Base-by-base conservation (phyloP, 352 stramenopile species). In the Phytophthora vignae region DNA sequence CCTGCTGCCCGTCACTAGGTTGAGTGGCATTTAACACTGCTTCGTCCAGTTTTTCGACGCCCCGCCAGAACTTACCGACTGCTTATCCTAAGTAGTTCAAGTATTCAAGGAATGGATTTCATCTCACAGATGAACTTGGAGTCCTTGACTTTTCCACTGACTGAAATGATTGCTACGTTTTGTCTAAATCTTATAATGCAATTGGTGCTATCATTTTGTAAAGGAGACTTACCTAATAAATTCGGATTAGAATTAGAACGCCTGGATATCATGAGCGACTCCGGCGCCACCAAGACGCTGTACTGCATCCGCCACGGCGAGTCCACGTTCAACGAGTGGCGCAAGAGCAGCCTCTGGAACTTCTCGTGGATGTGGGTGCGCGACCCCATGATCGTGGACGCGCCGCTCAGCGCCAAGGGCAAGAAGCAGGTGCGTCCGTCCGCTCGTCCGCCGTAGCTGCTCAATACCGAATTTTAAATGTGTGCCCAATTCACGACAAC, bases 241-340 rank as follows among this genome's bases (percentile, higher is more conserved):
- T 44, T 5, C 14, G 14, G 36, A 44, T 17, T 44, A 44, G 36
- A 44, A 44, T 33, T 33, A 33, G 29, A 33, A 33, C 29, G 10
- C 29, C 17, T 12, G 42, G 11, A 50, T 4, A 29, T 33, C 21
- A 74, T 71, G 64, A 55, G n/a, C 46, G 61, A 75, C 25, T 4
- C 50, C 19, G 11, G 50, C 22, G 14, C 31, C 42, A 55, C 61
- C 48, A 95, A 95, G 83, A 91, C 79, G 55, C 73, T 96, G 31
- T 95, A 96, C 64, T 94, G 85, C 75, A 93, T 96, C 70, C 88
- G 90, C 67, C 90, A 96, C 57, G 90, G 90, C 61, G 88, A 96
- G 78, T 96, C 90, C 6, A 93, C 89, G 55, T 96, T 88, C 75
- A 96, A 96, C 61, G 88, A 95, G 73, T 96, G 90, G 90, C 87